Conservation (phyloP, 352 stramenopile genomes). For the Globisporangium iwayamae region DNA sequence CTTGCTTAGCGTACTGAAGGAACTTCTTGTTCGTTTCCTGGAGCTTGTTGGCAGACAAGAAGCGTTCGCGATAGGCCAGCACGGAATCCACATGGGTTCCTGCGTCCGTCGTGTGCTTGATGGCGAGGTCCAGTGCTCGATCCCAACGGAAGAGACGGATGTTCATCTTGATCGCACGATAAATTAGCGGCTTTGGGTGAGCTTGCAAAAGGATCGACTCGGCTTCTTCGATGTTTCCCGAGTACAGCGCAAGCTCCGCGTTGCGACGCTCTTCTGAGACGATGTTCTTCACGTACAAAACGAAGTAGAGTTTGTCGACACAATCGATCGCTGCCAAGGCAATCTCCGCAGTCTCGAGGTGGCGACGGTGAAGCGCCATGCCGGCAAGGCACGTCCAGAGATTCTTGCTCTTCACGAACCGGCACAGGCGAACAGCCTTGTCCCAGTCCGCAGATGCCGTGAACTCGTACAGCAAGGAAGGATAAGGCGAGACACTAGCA, state of each 20-base stretch:
- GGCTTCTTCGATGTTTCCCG: slow-evolving; percentile 86
- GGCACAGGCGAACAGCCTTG: slow-evolving; percentile 89
- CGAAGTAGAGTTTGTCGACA: slow-evolving; percentile 93
- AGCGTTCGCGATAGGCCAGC: slow-evolving; percentile 83
- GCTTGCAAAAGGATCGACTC: slow-evolving; percentile 91
- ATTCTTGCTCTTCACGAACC: slow-evolving; percentile 86
- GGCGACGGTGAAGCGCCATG: slow-evolving; percentile 85
- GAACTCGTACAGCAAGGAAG: slow-evolving; percentile 87
- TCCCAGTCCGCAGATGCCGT: slow-evolving; percentile 81
- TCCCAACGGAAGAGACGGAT: slow-evolving; percentile 88
- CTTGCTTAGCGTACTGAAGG: slow-evolving; percentile 81
- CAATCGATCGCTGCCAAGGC: slow-evolving; percentile 88
- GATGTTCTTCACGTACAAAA: slow-evolving; percentile 87
- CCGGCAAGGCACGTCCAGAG: slow-evolving; percentile 90
- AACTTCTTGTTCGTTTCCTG: slow-evolving; percentile 89
- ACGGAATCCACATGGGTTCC: slow-evolving; percentile 90
- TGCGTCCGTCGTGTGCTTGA: slow-evolving; percentile 85
- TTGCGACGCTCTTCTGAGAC: slow-evolving; percentile 82
- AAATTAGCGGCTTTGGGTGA: slow-evolving; percentile 82
- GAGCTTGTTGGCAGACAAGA: slow-evolving; percentile 83
- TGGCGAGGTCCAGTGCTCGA: slow-evolving; percentile 82
- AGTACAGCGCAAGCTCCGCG: slow-evolving; percentile 86
- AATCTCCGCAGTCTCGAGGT: slow-evolving; percentile 91
- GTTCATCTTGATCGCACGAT: slow-evolving; percentile 94
- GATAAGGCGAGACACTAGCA: slow-evolving; percentile 75